Percentiles rank a stretch among this genome's conserved stretches.
Evolutionary conservation across 2,329 filamentous ascomycete genomes (phyloP).

Genomic region (Byssoonygena ceratinophila): DNA sequence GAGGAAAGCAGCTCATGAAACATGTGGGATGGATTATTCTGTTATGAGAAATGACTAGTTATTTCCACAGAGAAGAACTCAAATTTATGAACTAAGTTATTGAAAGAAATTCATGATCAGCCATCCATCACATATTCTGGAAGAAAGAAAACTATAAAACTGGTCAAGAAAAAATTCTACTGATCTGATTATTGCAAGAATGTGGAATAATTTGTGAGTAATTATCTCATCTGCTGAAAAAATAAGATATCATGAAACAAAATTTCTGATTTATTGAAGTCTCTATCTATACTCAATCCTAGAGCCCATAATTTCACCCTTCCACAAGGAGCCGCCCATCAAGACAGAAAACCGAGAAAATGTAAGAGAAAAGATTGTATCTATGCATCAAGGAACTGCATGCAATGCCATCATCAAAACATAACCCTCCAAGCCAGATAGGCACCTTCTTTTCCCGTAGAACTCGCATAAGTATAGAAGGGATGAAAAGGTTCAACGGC

Average conservation of each 20-base stretch:
- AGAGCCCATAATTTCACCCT: too few relatives aligned
- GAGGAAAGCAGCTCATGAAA: too few relatives aligned
- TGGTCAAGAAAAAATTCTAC: not conserved
- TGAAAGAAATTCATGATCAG: not conserved
- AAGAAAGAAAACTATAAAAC: not conserved
- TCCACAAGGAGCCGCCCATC: too few relatives aligned
- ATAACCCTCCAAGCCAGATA: too few relatives aligned
- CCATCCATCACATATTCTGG: not conserved
- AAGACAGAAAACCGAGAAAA: not conserved
- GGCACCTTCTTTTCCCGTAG: too few relatives aligned
- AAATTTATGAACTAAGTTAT: not conserved
- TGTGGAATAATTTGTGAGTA: not conserved
- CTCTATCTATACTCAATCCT: not conserved
- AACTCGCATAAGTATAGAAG: not conserved
- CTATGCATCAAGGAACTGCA: too few relatives aligned
- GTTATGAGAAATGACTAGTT: not conserved
- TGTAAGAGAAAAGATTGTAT: not conserved
- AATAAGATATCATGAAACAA: not conserved
- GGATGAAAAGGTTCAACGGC: not conserved
- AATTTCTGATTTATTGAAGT: not conserved
- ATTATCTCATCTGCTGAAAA: not conserved
- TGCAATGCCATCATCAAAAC: too few relatives aligned
- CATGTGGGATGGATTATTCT: not conserved
- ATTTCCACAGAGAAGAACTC: not conserved
- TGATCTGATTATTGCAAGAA: not conserved